Conservation (phyloP, 2,329 filamentous ascomycete species). For the Drechslerella dactyloides region DNA sequence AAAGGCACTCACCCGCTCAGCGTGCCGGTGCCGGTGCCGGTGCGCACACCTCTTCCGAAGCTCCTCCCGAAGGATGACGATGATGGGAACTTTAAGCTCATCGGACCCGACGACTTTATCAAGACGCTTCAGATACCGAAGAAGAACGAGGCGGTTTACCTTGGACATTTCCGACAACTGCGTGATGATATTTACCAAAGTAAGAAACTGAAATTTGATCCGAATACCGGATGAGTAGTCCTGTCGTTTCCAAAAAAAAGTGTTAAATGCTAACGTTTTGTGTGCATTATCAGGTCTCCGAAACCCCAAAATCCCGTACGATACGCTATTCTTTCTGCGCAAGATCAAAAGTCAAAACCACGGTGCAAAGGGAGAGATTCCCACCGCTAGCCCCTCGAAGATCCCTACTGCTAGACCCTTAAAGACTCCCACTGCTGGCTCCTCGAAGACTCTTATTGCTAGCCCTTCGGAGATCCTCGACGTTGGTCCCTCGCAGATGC, state of each 20-base stretch:
- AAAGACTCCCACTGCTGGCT: background rate
- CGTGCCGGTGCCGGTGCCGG: background rate
- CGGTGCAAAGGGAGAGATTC: background rate
- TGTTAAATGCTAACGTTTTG: no score
- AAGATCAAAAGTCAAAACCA: constrained; percentile 8
- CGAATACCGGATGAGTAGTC: no score
- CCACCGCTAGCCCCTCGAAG: background rate
- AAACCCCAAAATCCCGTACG: constrained; percentile 4
- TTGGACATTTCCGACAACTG: constrained; percentile 18
- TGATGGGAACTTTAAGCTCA: constrained; percentile 28
- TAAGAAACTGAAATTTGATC: constrained; percentile 7
- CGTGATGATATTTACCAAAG: constrained; percentile 37
- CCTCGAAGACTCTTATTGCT: no score
- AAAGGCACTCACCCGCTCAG: constrained; percentile 40
- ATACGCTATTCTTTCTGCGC: constrained; percentile 32
- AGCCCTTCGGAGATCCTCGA: no score
- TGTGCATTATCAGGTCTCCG: constrained; percentile 11
- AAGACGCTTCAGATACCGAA: constrained; percentile 27
- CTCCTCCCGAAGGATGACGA: background rate
- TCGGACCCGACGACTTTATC: constrained; percentile 36
- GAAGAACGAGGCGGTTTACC: constrained; percentile 1
- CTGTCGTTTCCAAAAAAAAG: no score
- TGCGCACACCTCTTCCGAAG: constrained; percentile 5
- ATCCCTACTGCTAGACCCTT: no score
- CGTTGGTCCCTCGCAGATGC: background rate